Base-by-base conservation (phyloP, 164 flowering plant species). In the Magnolia officinalis region DNA sequence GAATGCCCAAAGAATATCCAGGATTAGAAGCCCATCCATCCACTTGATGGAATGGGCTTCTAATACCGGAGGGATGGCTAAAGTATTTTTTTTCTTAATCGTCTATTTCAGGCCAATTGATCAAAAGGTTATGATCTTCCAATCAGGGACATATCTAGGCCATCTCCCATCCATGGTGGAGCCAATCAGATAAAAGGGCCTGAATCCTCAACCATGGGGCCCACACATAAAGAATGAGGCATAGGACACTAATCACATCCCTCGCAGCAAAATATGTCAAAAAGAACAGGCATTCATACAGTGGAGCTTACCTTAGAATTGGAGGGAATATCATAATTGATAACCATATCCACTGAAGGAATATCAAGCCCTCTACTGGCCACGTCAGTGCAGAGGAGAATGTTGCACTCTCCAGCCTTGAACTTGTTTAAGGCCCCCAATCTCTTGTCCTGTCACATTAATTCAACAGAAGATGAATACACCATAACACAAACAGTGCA, bases 301-400 rank as follows among this genome's bases (percentile, higher is more conserved):
- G 18, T n/a, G 13, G 13, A 50, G 52, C 29, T 79, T 18, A 92
- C 98, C 98, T 95, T 95, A 23, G 98, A 88, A 79, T 90, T 90
- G 64, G 89, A 37, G 19, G 98, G 99, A 73, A 95, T 89, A 77
- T 95, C 96, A 75, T 93, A 95, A 84, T 95, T 95, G 67, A 93
- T 91, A 71, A 95, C 99, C 90, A 89, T 83, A 83, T 95, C 99
- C 19, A 95, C 99, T 16, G 94, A 83, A 4, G 97, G 96, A 84
- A 95, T 93, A 89, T 95, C 99, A 66, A 95, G 96, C 50, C 98
- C 99, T 82, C 97, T 90, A 79, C 99, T 90, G 23, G 97, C 98
- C 78, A 95, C 98, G 84, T 95, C 98, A 55, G 99, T 95, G 86
- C 95, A 90, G 14, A 95, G 80, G 63, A 95, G 96, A 76, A 92